A percentile compares a stretch with the other conserved stretches of the same genome.
phyloP scores from a whole-genome alignment of 257 asterid species.

The Plectranthus barbatus region DNA sequence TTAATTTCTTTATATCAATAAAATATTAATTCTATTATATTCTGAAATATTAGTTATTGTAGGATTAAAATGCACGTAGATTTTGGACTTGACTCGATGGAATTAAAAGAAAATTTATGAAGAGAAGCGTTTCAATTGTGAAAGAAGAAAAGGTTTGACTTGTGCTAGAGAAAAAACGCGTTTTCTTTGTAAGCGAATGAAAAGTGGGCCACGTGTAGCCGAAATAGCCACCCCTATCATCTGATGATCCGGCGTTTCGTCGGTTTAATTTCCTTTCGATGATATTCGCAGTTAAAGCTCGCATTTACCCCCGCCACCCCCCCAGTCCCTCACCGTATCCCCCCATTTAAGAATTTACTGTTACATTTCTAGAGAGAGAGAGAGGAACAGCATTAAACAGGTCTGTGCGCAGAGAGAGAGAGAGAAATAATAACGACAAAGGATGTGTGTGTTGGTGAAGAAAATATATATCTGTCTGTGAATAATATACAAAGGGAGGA shows the following conservation, averaged over 20 bases:
- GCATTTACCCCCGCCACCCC: constrained; percentile 62
- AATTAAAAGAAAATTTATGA: too few species aligned
- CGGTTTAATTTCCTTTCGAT: constrained; percentile 25
- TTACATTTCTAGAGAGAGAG: constrained; percentile 2
- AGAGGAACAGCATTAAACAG: constrained; percentile 1
- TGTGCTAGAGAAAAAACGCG: constrained; percentile 19
- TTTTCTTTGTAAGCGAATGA: constrained; percentile 7
- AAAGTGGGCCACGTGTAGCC: constrained; percentile 28
- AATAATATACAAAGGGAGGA: neutral
- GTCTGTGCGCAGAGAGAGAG: neutral
- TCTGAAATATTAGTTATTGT: too few species aligned
- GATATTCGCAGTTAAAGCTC: constrained; percentile 37
- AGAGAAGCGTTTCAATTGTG: neutral
- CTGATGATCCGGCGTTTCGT: constrained; percentile 28
- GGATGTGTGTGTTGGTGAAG: constrained; percentile 13
- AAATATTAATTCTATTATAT: too few species aligned
- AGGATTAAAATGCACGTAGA: too few species aligned
- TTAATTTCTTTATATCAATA: too few species aligned
- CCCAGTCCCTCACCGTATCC: neutral
- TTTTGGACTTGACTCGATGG: too few species aligned
- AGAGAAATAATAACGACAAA: neutral
- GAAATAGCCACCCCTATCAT: neutral
- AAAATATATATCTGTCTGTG: neutral
- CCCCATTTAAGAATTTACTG: constrained; percentile 3
- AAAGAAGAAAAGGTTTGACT: constrained; percentile 32